phyloP scores from a whole-genome alignment of 73 alveolate genomes.

The Stentor roeselii region DNA sequence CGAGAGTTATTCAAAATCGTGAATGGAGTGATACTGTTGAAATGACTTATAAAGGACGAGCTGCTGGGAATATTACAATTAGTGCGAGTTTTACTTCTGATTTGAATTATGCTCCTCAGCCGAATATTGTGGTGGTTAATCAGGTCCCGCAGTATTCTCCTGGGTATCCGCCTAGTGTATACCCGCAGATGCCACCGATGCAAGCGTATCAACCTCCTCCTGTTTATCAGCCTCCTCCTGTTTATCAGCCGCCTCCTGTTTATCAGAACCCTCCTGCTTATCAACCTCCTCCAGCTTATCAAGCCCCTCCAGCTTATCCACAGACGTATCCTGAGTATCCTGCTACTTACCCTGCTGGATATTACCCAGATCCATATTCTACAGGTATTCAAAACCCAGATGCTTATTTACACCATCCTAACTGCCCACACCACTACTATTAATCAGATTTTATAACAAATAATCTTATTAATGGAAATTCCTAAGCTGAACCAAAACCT shows the following conservation, averaged over 20 bases:
- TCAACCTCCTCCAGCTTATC: slow-evolving; percentile 23
- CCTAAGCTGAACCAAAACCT: no score
- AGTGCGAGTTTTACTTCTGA: neutral
- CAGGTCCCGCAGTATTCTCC: neutral
- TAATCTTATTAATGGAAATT: no score
- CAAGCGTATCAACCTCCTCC: slow-evolving; percentile 4
- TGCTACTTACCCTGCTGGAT: neutral
- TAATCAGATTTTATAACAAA: no score
- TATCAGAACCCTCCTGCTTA: slow-evolving; percentile 11
- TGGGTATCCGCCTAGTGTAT: neutral
- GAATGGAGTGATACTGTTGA: neutral
- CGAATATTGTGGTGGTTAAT: neutral
- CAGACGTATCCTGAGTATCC: neutral
- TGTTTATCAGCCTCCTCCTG: slow-evolving; percentile 22
- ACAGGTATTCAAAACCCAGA: no score
- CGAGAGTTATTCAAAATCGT: neutral
- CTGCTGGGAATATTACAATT: slow-evolving; percentile 10
- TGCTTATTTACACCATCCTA: no score
- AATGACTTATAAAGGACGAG: neutral
- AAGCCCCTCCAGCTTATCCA: slow-evolving; percentile 20
- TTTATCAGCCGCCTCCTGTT: slow-evolving; percentile 16
- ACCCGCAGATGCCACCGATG: neutral
- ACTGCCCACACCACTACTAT: no score
- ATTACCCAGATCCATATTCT: no score
- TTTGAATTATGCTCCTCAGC: neutral